Evolutionary conservation across 371 early-diverging fungal species (phyloP).

Genomic region (Mucor velutinosus): DNA sequence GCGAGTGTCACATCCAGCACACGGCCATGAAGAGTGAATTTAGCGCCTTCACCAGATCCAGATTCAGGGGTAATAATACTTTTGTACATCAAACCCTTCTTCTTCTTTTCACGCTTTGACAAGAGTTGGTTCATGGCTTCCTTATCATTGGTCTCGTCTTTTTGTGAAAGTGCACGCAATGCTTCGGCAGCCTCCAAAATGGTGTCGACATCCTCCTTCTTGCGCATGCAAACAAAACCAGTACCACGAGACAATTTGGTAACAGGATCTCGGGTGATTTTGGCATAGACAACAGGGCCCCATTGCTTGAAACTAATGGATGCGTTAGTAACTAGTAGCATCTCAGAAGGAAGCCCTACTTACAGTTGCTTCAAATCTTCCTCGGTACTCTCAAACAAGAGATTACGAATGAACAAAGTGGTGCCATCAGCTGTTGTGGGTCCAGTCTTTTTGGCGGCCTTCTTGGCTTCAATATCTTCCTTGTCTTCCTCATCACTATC

Average conservation of each 20-base stretch:
- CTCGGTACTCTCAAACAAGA: conserved; percentile 88
- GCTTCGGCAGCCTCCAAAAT: conserved; percentile 71
- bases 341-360: conserved; percentile 19
- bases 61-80: conserved; percentile 74
- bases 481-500: conserved; percentile 48
- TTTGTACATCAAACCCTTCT: conserved; percentile 59
- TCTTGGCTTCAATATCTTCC: conserved; percentile 29
- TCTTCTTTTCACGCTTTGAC: conserved; percentile 54
- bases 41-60: conserved; percentile 54
- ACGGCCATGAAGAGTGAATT: conserved; percentile 81
- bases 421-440: conserved; percentile 63
- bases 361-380: conserved; percentile 76
- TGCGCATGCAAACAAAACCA: conserved; percentile 88
- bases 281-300: conserved; percentile 84
- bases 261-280: conserved; percentile 78
- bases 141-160: conserved; percentile 42
- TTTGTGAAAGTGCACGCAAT: conserved; percentile 45
- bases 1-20: conserved; percentile 81
- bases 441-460: conserved; percentile 23
- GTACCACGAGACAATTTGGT: conserved; percentile 89
- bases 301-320: conserved; percentile 54
- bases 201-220: conserved; percentile 71
- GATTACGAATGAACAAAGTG: conserved; percentile 91
- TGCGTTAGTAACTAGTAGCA: neutral
- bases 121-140: conserved; percentile 35